Evolutionary conservation across 495 filamentous ascomycete genomes (phyloP).

Genomic region (Jackrogersella minutella): DNA sequence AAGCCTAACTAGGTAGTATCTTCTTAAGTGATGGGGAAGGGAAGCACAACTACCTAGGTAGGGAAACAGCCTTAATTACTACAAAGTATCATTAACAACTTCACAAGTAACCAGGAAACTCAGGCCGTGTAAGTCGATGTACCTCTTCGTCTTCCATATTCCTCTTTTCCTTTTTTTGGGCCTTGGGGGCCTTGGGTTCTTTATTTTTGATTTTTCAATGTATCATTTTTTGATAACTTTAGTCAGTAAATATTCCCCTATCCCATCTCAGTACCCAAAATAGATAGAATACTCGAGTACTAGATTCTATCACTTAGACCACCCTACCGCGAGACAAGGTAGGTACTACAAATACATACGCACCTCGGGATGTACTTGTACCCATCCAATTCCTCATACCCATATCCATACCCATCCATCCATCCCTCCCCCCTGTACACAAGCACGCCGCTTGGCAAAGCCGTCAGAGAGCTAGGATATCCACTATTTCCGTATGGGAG

Average conservation of each 20-base stretch:
- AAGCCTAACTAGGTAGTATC: slow-evolving; percentile 31
- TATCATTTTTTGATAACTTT: not conserved
- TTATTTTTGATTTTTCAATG: slow-evolving; percentile 8
- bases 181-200: no score
- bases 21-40: slow-evolving; percentile 8
- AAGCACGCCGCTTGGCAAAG: slow-evolving; percentile 37
- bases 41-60: not conserved
- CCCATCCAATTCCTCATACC: slow-evolving; percentile 16
- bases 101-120: slow-evolving; percentile 20
- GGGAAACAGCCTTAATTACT: slow-evolving; percentile 38
- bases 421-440: slow-evolving; percentile 18
- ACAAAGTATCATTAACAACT: slow-evolving; percentile 26
- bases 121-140: slow-evolving; percentile 11
- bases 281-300: slow-evolving; percentile 14
- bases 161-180: slow-evolving; percentile 8
- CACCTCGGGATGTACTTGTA: slow-evolving; percentile 26
- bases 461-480: slow-evolving; percentile 27
- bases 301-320: slow-evolving; percentile 14
- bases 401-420: slow-evolving; percentile 10
- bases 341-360: slow-evolving; percentile 18
- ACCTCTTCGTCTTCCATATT: slow-evolving; percentile 13
- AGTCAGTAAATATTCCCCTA: not conserved
- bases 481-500: slow-evolving; percentile 19
- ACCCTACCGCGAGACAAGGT: slow-evolving; percentile 12
- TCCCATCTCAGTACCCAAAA: slow-evolving; percentile 11